Evolutionary conservation across 2,329 filamentous ascomycete species (phyloP), one percentile per base, ranked within the genome.

Genomic region (Colletotrichum horii): DNA sequence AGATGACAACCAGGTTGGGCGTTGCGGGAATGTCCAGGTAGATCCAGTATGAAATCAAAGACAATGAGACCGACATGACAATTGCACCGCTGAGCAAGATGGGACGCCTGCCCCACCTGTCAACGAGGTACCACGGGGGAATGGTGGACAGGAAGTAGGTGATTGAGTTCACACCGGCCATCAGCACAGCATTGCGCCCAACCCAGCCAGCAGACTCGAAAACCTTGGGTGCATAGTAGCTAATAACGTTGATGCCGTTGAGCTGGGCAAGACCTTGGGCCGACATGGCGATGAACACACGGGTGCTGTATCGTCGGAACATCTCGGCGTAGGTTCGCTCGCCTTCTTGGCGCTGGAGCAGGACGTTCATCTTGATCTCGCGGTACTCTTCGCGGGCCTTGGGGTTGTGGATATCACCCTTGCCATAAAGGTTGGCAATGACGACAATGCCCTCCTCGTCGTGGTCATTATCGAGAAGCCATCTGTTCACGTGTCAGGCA

Each of bases 181-280:
- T 98, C 76, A 98, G 90, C 78, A 98, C 94, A 7, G 97, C 97
- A 75, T 95, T 90, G 79, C 96, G 95, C 32, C 96, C 97, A 71
- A 92, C 87, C 97, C 96, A 98, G n/a, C 97, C 96, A 48, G 97
- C 97, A 75, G 96, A 96, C 85, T 98, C 96, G 81, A 99, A 98
- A 19, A 98, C 96, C 71, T 97, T 92, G 0, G 97, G 97, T 1
- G 97, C 97, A 83, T 99, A 99, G 89, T 98, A 99, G 2, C 96
- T 98, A 78, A 99, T 99, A 83, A 99, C 97, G 85, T 99, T 99
- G 88, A 99, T 99, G 78, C 97, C 97, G 87, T 98, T 98, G 70
- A 99, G 92, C 85, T 99, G 97, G 32, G 97, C 97, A 78, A 99
- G 91, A 8, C 93, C 96, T 85, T 98, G 97, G 6, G 97, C 97